Percentiles rank a stretch among this genome's conserved stretches.
phyloP scores from a whole-genome alignment of 441 rosid species.

The Pelargonium fulgidum region DNA sequence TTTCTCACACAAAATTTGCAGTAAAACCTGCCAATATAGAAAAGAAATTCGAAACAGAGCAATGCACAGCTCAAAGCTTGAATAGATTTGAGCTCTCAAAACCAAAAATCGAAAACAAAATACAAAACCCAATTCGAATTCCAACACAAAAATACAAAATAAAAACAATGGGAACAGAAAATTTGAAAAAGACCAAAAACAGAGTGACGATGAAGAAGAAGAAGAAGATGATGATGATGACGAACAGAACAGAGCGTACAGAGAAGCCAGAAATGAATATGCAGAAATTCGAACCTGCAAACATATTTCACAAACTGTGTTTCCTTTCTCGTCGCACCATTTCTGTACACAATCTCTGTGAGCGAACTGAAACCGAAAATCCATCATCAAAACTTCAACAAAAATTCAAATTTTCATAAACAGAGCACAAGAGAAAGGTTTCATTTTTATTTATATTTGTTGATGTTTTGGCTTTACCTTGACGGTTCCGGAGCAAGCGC shows the following conservation, averaged over 20 bases:
- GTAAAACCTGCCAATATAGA: neutral
- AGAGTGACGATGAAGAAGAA: neutral
- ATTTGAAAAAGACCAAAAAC: neutral
- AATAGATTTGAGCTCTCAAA: too few species aligned
- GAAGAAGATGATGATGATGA: neutral
- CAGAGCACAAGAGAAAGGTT: neutral
- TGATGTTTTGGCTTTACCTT: constrained; percentile 37
- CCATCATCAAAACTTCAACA: neutral
- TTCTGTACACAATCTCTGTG: constrained; percentile 94
- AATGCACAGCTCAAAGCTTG: neutral
- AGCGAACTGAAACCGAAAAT: constrained; percentile 48
- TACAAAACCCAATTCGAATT: neutral
- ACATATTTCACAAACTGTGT: constrained; percentile 83
- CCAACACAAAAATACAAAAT: neutral
- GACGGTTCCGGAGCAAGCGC: constrained; percentile 86
- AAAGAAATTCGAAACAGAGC: neutral
- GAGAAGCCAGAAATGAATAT: neutral
- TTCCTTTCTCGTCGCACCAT: constrained; percentile 94
- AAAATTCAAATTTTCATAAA: neutral
- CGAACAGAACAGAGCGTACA: too few species aligned
- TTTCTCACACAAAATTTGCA: too few species aligned
- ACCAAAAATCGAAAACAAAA: too few species aligned
- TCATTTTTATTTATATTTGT: neutral
- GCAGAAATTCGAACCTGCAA: constrained; percentile 54
- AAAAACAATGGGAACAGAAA: neutral